Percentiles rank a stretch among this genome's conserved stretches.
These are phyloP conservation scores for Harrya chromipes DNA, from an alignment of 768 basidiomycete species.

Conservation along the genomic window DNA sequence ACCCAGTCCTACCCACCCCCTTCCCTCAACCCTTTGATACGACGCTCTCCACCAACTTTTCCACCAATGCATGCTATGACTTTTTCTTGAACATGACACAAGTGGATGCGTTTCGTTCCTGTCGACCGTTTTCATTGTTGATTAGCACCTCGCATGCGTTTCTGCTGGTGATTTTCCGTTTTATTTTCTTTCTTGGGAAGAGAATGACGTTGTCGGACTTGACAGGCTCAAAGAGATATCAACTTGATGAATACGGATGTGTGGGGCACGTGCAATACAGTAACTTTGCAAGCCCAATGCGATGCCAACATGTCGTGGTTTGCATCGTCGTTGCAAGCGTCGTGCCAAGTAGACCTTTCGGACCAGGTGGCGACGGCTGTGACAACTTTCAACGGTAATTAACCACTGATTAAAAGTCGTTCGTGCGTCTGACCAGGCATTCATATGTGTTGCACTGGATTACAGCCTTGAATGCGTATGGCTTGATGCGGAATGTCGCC, in stretches of 20 bases:
- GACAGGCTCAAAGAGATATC: conserved; percentile 63
- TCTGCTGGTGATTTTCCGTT: conserved; percentile 42
- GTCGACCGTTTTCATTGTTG: conserved; percentile 72
- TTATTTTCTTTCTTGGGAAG: not conserved
- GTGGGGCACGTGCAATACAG: conserved; percentile 81
- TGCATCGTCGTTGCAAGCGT: conserved; percentile 41
- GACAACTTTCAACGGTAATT: conserved; percentile 54
- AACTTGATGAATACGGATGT: conserved; percentile 63
- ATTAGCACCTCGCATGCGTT: conserved; percentile 53
- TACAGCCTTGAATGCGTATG: conserved; percentile 60
- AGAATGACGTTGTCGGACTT: conserved; percentile 1
- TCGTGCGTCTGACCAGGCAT: not conserved
- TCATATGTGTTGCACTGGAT: not conserved
- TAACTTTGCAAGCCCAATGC: conserved; percentile 47
- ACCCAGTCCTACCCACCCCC: conserved; percentile 61
- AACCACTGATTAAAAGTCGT: not conserved
- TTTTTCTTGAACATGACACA: conserved; percentile 80
- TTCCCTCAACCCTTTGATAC: conserved; percentile 77
- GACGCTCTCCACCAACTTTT: conserved; percentile 61
- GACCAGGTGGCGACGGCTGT: conserved; percentile 50
- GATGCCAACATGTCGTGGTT: conserved; percentile 67
- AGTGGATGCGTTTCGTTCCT: conserved; percentile 57
- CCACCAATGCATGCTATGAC: conserved; percentile 56
- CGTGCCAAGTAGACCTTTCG: conserved; percentile 57
- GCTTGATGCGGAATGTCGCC: conserved; percentile 55